Percentiles rank a stretch among this genome's conserved stretches.
Conservation (phyloP, 1,284 basidiomycete genomes). For the Schizophyllum amplum region DNA sequence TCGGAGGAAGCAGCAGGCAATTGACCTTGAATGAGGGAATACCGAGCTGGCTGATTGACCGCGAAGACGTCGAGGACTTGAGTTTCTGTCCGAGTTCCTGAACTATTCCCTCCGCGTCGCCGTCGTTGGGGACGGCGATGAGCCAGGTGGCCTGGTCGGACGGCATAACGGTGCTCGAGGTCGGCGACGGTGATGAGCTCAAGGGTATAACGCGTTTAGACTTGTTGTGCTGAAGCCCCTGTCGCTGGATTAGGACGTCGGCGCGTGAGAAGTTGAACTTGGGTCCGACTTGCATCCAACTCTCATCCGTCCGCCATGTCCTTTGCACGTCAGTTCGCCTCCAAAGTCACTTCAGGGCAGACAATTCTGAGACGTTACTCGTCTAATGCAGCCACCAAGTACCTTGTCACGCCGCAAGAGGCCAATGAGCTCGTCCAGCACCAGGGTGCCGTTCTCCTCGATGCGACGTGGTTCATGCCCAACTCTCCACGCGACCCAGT, state of each 20-base stretch:
- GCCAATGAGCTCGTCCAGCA: constrained; percentile 15
- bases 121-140: constrained; percentile 66
- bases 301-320: not conserved
- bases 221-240: too few species aligned
- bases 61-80: constrained; percentile 34
- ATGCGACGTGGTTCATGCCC: constrained; percentile 88
- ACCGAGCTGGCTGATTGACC: constrained; percentile 45
- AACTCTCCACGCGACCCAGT: constrained; percentile 58
- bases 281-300: not conserved
- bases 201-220: not conserved
- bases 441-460: constrained; percentile 44
- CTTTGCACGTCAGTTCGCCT: not conserved
- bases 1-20: constrained; percentile 6
- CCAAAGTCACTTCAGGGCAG: not conserved
- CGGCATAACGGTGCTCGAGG: constrained; percentile 37
- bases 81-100: constrained; percentile 58
- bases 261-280: constrained; percentile 1
- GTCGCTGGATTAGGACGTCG: constrained; percentile 9
- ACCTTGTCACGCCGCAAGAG: not conserved
- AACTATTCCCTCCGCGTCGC: constrained; percentile 60
- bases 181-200: constrained; percentile 2
- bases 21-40: constrained; percentile 76
- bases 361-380: too few species aligned
- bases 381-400: not conserved
- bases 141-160: constrained; percentile 85